Evolutionary conservation across 805 yeast species (phyloP).

Genomic region (Ogataea salicorniae): DNA sequence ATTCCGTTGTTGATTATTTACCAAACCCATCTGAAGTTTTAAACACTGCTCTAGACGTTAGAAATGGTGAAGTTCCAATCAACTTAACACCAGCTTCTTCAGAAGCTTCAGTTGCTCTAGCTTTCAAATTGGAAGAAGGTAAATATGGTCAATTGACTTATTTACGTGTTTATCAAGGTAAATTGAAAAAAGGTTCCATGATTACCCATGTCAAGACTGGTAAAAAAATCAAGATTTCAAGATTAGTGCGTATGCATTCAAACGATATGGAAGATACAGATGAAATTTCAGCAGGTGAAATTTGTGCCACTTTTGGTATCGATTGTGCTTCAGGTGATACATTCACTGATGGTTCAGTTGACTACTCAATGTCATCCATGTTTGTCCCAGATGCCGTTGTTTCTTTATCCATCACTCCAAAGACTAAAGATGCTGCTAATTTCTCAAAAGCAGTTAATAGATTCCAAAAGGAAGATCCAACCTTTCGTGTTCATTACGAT

Average conservation of each 20-base stretch:
- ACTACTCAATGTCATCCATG: slow-evolving; percentile 95
- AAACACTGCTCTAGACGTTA: slow-evolving; percentile 81
- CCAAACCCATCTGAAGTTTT: slow-evolving; percentile 94
- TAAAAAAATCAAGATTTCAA: slow-evolving; percentile 85
- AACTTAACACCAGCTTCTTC: slow-evolving; percentile 65
- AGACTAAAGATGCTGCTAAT: slow-evolving; percentile 77
- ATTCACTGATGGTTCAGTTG: slow-evolving; percentile 76
- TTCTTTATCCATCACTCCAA: slow-evolving; percentile 85
- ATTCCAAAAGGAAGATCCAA: slow-evolving; percentile 98
- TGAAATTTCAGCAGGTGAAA: slow-evolving; percentile 96
- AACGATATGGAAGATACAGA: slow-evolving; percentile 98
- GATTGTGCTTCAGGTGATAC: slow-evolving; percentile 99
- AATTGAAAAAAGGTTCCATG: slow-evolving; percentile 81
- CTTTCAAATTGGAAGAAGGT: slow-evolving; percentile 99
- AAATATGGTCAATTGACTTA: slow-evolving; percentile 96
- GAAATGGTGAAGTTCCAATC: slow-evolving; percentile 60
- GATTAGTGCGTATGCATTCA: slow-evolving; percentile 97
- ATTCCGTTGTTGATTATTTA: slow-evolving; percentile 91
- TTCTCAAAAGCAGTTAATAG: slow-evolving; percentile 96
- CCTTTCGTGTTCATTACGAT: slow-evolving; percentile 90
- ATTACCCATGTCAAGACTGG: slow-evolving; percentile 88
- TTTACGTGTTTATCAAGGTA: slow-evolving; percentile 95
- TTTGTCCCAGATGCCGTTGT: slow-evolving; percentile 98
- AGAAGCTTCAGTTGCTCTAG: slow-evolving; percentile 89
- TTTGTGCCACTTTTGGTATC: slow-evolving; percentile 98